phyloP scores from a whole-genome alignment of 2,329 filamentous ascomycete genomes.

The Epichloe baconii region DNA sequence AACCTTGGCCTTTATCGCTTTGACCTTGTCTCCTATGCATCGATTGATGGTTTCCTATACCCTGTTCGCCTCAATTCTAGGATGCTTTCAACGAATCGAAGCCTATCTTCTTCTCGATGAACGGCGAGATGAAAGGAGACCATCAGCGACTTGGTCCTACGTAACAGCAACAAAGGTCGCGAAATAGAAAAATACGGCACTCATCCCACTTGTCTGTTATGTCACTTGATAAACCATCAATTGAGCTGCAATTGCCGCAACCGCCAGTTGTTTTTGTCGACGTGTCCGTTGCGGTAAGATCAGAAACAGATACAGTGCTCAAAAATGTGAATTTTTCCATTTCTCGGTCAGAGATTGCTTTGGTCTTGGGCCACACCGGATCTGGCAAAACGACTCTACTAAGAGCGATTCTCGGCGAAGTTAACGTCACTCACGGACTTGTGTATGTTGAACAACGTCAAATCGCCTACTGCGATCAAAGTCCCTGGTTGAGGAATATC shows the following conservation, averaged over 20 bases:
- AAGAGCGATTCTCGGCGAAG: constrained; percentile 7
- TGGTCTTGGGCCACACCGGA: constrained; percentile 15
- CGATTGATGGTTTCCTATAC: constrained; percentile 4
- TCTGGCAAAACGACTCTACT: constrained; percentile 8
- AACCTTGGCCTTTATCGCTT: constrained; percentile 6
- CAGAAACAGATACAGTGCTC: constrained; percentile 20
- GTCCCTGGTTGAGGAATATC: constrained; percentile 12
- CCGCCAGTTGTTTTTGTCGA: constrained; percentile 23
- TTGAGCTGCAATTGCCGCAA: not conserved
- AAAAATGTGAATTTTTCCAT: constrained; percentile 3
- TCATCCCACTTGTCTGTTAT: constrained; percentile 13
- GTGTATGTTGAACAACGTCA: constrained; percentile 1
- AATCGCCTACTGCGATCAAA: not conserved
- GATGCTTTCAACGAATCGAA: constrained; percentile 8
- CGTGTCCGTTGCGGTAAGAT: constrained; percentile 22
- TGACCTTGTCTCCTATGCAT: constrained; percentile 4
- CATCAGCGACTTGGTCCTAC: constrained; percentile 27
- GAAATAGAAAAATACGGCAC: not conserved
- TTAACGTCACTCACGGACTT: constrained; percentile 4
- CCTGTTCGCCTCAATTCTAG: constrained; percentile 1
- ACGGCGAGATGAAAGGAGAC: not conserved
- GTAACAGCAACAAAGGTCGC: constrained; percentile 10
- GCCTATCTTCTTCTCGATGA: constrained; percentile 5
- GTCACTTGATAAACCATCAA: not conserved
- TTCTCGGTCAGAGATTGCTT: not conserved